Percentiles rank a stretch among this genome's conserved stretches.
Conservation (phyloP, 352 stramenopile genomes). For the Globisporangium takayamanum region DNA sequence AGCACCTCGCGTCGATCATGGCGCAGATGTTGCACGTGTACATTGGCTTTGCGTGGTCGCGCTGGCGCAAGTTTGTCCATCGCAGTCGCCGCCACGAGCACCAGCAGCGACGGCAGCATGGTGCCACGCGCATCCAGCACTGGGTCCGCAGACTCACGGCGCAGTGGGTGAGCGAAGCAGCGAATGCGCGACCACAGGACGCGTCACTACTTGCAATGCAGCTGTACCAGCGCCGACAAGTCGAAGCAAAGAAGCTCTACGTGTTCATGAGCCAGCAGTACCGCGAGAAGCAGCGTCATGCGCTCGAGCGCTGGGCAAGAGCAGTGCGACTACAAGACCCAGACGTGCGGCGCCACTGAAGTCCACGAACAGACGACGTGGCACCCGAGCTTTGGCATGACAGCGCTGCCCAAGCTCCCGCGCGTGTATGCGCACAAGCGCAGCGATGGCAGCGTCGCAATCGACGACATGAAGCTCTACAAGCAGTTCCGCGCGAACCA, state of each 20-base stretch:
- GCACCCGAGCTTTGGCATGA: conserved; percentile 69
- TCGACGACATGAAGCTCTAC: conserved; percentile 54
- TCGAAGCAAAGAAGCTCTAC: conserved; percentile 39
- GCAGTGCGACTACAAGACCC: conserved; percentile 10
- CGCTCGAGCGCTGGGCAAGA: conserved; percentile 24
- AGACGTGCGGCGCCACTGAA: conserved; percentile 9
- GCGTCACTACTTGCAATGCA: conserved; percentile 33
- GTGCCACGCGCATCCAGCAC: conserved; percentile 26
- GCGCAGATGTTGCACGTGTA: conserved; percentile 59
- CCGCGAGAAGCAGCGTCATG: conserved; percentile 15
- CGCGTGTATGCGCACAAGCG: conserved; percentile 23
- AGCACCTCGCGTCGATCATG: conserved; percentile 40
- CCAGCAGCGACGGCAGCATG: conserved; percentile 13
- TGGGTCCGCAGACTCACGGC: conserved; percentile 32
- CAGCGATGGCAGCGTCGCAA: conserved; percentile 31
- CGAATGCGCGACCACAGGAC: conserved; percentile 7
- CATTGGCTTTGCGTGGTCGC: conserved; percentile 50
- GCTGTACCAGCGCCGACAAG: conserved; percentile 34
- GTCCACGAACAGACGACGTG: conserved; percentile 22
- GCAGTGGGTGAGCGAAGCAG: conserved; percentile 3
- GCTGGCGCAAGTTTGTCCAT: conserved; percentile 38
- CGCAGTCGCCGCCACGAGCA: conserved; percentile 32
- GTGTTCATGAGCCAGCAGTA: conserved; percentile 30
- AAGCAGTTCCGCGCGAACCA: conserved; percentile 66
- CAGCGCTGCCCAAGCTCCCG: conserved; percentile 45